A percentile compares a stretch with the other conserved stretches of the same genome.
Evolutionary conservation across 2,329 filamentous ascomycete genomes (phyloP).

Genomic region (Claviceps fusiformis): DNA sequence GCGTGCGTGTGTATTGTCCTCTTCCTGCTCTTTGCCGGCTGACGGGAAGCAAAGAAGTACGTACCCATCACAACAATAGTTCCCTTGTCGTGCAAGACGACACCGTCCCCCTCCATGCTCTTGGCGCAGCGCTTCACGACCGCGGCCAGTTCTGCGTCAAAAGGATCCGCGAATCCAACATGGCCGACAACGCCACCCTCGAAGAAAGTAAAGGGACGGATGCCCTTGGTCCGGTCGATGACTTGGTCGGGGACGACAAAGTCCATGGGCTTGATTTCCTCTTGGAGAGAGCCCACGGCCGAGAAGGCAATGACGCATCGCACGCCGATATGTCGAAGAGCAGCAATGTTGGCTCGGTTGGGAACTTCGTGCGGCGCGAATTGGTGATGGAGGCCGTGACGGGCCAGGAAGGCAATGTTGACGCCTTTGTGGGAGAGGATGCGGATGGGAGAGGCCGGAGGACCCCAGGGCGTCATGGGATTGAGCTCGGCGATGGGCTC

Average conservation of each 20-base stretch:
- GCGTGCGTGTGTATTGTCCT: no score
- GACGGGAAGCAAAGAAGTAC: slow-evolving; percentile 14
- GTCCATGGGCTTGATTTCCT: slow-evolving; percentile 88
- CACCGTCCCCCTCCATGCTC: slow-evolving; percentile 67
- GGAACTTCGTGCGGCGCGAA: slow-evolving; percentile 91
- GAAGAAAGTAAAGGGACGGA: slow-evolving; percentile 92
- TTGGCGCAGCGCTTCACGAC: slow-evolving; percentile 67
- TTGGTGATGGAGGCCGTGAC: slow-evolving; percentile 82
- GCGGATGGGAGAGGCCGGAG: slow-evolving; percentile 59
- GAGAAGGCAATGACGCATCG: slow-evolving; percentile 88
- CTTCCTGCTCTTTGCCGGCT: no score
- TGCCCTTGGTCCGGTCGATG: slow-evolving; percentile 93
- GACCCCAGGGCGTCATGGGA: slow-evolving; percentile 76
- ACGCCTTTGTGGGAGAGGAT: slow-evolving; percentile 78
- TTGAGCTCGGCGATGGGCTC: slow-evolving; percentile 68
- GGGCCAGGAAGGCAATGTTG: slow-evolving; percentile 82
- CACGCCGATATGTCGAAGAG: slow-evolving; percentile 80
- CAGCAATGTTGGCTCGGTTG: slow-evolving; percentile 90
- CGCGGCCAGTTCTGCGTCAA: slow-evolving; percentile 64
- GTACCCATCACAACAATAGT: slow-evolving; percentile 83
- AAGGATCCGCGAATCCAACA: slow-evolving; percentile 90
- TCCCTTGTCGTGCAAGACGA: slow-evolving; percentile 71
- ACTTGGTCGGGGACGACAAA: slow-evolving; percentile 94
- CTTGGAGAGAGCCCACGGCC: slow-evolving; percentile 82
- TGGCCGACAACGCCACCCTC: slow-evolving; percentile 84